A percentile compares a stretch with the other conserved stretches of the same genome.
phyloP scores from a whole-genome alignment of 495 filamentous ascomycete genomes.

The Hyphodiscus hymeniophilus region DNA sequence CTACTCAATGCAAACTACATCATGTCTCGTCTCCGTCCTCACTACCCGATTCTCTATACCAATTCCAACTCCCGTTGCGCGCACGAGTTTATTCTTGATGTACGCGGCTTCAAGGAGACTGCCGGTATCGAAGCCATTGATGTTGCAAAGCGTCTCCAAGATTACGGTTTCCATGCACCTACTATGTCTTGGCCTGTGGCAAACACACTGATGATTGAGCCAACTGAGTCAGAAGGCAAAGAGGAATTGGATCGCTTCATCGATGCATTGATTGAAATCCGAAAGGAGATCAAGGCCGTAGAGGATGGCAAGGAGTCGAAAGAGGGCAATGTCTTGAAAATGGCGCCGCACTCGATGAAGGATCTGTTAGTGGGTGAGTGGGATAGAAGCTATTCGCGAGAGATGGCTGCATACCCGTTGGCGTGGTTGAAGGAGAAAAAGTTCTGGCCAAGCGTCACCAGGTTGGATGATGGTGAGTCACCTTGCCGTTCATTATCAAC shows the following conservation, averaged over 20 bases:
- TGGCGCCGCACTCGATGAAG: constrained; percentile 79
- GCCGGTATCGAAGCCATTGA: constrained; percentile 91
- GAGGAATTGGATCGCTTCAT: constrained; percentile 94
- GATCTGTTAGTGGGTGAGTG: constrained; percentile 62
- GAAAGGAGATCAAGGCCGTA: constrained; percentile 75
- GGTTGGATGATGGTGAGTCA: constrained; percentile 86
- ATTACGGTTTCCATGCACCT: constrained; percentile 97
- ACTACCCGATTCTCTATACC: constrained; percentile 90
- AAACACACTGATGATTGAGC: constrained; percentile 98
- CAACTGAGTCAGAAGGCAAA: constrained; percentile 90
- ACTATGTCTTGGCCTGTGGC: constrained; percentile 98
- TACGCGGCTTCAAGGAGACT: constrained; percentile 76
- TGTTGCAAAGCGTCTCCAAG: constrained; percentile 93
- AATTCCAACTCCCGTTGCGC: constrained; percentile 83
- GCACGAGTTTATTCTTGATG: constrained; percentile 97
- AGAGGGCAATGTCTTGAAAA: constrained; percentile 86
- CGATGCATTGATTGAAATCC: constrained; percentile 83
- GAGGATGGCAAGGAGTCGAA: constrained; percentile 73
- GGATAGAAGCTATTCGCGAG: constrained; percentile 65
- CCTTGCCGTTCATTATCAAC: no score
- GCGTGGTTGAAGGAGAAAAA: constrained; percentile 89
- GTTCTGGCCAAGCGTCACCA: constrained; percentile 90
- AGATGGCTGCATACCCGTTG: constrained; percentile 84
- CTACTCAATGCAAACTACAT: constrained; percentile 98
- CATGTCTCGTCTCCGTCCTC: constrained; percentile 76